Evolutionary conservation across 1,139 yeast genomes (phyloP).

Genomic region (Blastobotrys niveus): DNA sequence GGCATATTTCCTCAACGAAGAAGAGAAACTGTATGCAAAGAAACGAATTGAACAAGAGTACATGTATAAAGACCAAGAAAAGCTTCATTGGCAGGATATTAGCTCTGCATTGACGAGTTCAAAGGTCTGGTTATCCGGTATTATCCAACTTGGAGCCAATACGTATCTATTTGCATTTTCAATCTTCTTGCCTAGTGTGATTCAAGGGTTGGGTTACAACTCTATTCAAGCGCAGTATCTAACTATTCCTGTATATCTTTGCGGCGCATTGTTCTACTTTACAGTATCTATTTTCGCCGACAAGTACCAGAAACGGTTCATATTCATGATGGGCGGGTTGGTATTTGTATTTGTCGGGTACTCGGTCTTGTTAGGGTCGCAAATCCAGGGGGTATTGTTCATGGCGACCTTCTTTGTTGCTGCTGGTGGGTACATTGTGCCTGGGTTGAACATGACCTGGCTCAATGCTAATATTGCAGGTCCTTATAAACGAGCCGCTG

Average conservation of each 20-base stretch:
- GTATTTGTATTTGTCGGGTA: constrained; percentile 35
- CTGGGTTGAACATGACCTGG: constrained; percentile 40
- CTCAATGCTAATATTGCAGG: constrained; percentile 38
- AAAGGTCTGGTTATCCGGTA: constrained; percentile 26
- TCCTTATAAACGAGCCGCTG: constrained; percentile 38
- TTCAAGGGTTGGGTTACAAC: constrained; percentile 31
- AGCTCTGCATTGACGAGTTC: not conserved
- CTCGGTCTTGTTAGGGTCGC: constrained; percentile 9
- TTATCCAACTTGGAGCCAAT: constrained; percentile 20
- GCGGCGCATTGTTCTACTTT: constrained; percentile 34
- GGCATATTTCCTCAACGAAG: constrained; percentile 43
- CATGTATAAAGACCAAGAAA: constrained; percentile 22
- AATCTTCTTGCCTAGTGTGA: constrained; percentile 33
- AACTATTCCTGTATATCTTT: constrained; percentile 36
- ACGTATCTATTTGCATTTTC: constrained; percentile 26
- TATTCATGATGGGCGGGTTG: constrained; percentile 26
- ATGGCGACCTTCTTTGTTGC: constrained; percentile 37
- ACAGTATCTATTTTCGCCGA: constrained; percentile 34
- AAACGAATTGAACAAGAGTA: constrained; percentile 38
- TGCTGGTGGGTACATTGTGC: constrained; percentile 36
- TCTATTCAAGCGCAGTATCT: constrained; percentile 28
- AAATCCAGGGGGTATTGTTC: constrained; percentile 23
- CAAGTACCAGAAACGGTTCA: constrained; percentile 28
- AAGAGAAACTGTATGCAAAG: constrained; percentile 40
- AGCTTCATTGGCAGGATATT: constrained; percentile 17